Base-by-base conservation (phyloP, 306 rosid species). In the Dalbergia cochinchinensis region DNA sequence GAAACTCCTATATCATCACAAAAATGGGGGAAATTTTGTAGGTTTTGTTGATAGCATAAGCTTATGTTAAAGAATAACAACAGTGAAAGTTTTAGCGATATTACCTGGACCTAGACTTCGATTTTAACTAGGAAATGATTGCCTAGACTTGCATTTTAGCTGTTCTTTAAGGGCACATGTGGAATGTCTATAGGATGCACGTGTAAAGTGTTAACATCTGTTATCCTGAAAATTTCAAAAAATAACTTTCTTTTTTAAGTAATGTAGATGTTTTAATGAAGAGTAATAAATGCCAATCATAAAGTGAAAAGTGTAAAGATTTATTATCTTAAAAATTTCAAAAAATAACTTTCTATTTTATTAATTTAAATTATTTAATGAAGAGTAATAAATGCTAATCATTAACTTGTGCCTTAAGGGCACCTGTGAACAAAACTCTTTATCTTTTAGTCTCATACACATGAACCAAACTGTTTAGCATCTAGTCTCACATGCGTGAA, bases 11-110 rank as follows among this genome's bases (percentile, higher is more conserved):
- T 5, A 18, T 51, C 26, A 19, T 31, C n/a, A 58, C 48, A 65
- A 37, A 8, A 34, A 13, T 33, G 26, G 45, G 33, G 8, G 8
- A 39, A 11, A 60, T 3, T 5, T 55, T 22, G 39, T 73, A 19
- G 55, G 68, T 41, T 73, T 73, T 73, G 65, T 54, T 19, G 26
- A 54, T 18, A 44, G 18, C 26, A 39, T 64, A 41, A 20, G 64
- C 18, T 65, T 35, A 31, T 64, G 31, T 65, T 44, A 11, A 71
- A 41, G 51, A 64, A 54, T 19, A 62, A 53, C 10, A 48, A 74
- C 44, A 14, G 53, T 47, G 53, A 11, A 47, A 47, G 53, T 47
- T 48, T 48, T 12, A 48, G 5, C 5, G n/a, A 8, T 48, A 48
- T 48, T 48, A 1, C n/a, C 15, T 48, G 41, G 44, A 53, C 33